Evolutionary conservation across 2,329 filamentous ascomycete species (phyloP).

Genomic region (Botrytis fabae): DNA sequence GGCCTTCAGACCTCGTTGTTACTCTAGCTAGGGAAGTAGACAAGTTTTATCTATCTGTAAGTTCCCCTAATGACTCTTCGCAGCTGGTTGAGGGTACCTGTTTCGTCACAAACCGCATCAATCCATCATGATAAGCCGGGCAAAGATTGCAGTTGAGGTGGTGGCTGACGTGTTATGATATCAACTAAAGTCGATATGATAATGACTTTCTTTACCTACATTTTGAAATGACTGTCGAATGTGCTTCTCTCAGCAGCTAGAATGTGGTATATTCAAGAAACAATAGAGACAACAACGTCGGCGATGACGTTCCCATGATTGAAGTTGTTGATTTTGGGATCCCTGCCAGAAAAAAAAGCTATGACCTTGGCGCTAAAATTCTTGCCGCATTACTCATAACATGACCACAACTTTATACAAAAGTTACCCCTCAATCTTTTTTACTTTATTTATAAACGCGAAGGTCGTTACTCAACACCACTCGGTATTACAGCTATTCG

Average conservation of each 20-base stretch:
- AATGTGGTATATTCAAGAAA: too few relatives aligned
- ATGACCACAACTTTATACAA: constrained; percentile 9
- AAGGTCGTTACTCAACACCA: not conserved
- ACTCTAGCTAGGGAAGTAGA: not conserved
- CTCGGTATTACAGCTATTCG: too few relatives aligned
- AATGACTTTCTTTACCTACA: not conserved
- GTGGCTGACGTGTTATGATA: not conserved
- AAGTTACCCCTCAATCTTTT: constrained; percentile 24
- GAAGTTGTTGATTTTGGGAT: not conserved
- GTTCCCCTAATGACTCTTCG: too few relatives aligned
- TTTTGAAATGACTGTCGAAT: not conserved
- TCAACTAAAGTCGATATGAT: not conserved
- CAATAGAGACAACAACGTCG: not conserved
- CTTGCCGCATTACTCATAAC: constrained; percentile 22
- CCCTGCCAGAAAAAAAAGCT: constrained; percentile 16
- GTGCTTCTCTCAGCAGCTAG: not conserved
- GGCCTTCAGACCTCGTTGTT: too few relatives aligned
- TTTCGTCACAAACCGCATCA: too few relatives aligned
- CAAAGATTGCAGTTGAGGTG: not conserved
- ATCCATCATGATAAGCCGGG: not conserved
- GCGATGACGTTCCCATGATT: not conserved
- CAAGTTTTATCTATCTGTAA: not conserved
- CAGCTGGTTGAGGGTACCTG: not conserved
- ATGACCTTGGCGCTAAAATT: constrained; percentile 21
- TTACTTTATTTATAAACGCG: not conserved